Evolutionary conservation across 73 alveolate genomes (phyloP), one percentile per base, ranked within the genome.

Genomic region (Paramecium primaurelia): DNA sequence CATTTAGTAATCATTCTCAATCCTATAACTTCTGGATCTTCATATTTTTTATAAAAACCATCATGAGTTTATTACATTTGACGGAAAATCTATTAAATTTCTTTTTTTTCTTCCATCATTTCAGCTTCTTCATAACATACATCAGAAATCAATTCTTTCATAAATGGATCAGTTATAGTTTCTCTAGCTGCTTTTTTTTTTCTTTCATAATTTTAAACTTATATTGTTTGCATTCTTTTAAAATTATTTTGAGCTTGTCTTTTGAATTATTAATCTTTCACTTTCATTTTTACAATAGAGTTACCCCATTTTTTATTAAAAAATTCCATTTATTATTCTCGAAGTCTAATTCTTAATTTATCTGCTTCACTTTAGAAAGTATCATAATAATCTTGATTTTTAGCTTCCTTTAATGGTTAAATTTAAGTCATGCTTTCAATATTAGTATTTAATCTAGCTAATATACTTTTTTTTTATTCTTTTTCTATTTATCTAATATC

Each of bases 71-170:
- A 14, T 32, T 64, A 42, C 84, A 64, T 64, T 34, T 64, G 26
- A 2, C 84, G 22, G 20, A 64, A 64, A 9, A 64, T 64, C 20
- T 34, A 32, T 64, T 64, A 6, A 28, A 64, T 64, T 64, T 64
- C 84, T 34, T 80, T 49, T 49, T 80, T 80, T 37, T 80, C 71
- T 25, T 80, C 47, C 58, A 80, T 42, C 73, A 80, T 42, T 45
- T 80, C 91, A 44, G 71, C 91, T 42, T 80, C 91, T 26, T 80
- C 91, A 80, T 80, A 80, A 25, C 91, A 80, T 12, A 80, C 58
- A 80, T 80, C 91, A n/a, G 47, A 34, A 9, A 80, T 45, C 4
- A 80, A 40, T 25, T 80, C 91, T 42, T 80, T 80, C 58, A 80
- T 42, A 9, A 6, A 30, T 20, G 71, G 71, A 45, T 49, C 77